Percentiles rank a stretch among this genome's conserved stretches.
These are phyloP conservation scores for Phytophthora brassicae DNA, from an alignment of 352 stramenopile species.

Conservation along the genomic window DNA sequence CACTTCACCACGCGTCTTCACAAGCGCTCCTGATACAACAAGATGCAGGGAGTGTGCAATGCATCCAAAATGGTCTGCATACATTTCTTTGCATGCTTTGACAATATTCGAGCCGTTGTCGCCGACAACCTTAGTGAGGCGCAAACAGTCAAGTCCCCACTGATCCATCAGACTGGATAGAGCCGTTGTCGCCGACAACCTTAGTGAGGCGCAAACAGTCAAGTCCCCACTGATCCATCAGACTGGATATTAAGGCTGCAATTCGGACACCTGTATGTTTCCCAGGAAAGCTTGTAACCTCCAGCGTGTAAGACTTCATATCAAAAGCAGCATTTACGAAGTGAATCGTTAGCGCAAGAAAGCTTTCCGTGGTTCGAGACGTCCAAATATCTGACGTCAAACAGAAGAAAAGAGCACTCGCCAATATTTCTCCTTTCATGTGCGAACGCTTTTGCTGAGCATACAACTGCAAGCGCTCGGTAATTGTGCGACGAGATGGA, in stretches of 20 bases:
- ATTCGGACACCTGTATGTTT: slow-evolving; percentile 1
- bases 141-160: slow-evolving; percentile 1
- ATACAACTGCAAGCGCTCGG: slow-evolving; percentile 7
- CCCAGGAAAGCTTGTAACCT: slow-evolving; percentile 8
- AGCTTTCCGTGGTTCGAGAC: slow-evolving; percentile 4
- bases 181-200: slow-evolving; percentile 11
- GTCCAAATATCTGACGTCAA: slow-evolving; percentile 17
- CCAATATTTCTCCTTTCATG: not conserved
- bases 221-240: slow-evolving; percentile 10
- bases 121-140: slow-evolving; percentile 7
- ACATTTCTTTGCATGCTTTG: slow-evolving; percentile 10
- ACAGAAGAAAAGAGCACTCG: not conserved
- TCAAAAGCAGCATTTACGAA: slow-evolving; percentile 6
- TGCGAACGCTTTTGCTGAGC: not conserved
- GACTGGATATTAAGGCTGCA: not conserved
- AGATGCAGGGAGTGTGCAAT: slow-evolving; percentile 13
- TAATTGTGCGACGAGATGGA: slow-evolving; percentile 6
- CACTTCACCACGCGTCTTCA: slow-evolving; percentile 5
- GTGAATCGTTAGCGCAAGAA: slow-evolving; percentile 11
- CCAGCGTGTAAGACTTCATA: not conserved
- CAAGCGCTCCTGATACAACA: slow-evolving; percentile 7
- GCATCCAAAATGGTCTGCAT: slow-evolving; percentile 11
- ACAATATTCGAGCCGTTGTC: slow-evolving; percentile 15
- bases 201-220: slow-evolving; percentile 2
- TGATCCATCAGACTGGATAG: too few species aligned